Evolutionary conservation across 1,284 basidiomycete genomes (phyloP).

Genomic region (Pseudozyma tsukubaensis): DNA sequence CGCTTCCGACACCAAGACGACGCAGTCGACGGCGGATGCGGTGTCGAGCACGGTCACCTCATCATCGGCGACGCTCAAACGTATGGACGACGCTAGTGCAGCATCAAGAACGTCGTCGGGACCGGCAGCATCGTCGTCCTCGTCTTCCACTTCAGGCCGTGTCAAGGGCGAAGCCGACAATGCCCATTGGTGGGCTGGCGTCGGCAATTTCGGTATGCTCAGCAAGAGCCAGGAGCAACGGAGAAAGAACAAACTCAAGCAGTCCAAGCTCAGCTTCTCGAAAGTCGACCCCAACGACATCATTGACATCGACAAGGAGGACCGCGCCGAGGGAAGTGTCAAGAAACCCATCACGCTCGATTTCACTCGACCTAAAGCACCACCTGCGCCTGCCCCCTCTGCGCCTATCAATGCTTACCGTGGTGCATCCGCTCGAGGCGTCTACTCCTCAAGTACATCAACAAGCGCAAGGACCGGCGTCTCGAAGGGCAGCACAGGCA

Average conservation of each 20-base stretch:
- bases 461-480: conserved; percentile 17
- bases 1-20: conserved; percentile 26
- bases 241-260: conserved; percentile 48
- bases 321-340: conserved; percentile 3
- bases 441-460: conserved; percentile 18
- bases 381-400: conserved; percentile 24
- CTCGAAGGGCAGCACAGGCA: conserved; percentile 39
- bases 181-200: conserved; percentile 49
- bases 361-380: conserved; percentile 35
- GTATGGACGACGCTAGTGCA: conserved; percentile 2
- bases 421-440: conserved; percentile 30
- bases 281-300: conserved; percentile 40
- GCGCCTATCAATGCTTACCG: conserved; percentile 54
- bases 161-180: conserved; percentile 23
- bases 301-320: conserved; percentile 49
- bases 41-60: background rate
- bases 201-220: conserved; percentile 36
- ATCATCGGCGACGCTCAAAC: conserved; percentile 9
- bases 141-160: conserved; percentile 3
- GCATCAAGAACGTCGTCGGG: conserved; percentile 1
- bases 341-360: conserved; percentile 47
- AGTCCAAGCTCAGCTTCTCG: conserved; percentile 56
- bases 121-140: conserved; percentile 1
- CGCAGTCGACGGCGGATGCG: conserved; percentile 9
- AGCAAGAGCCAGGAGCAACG: conserved; percentile 36